phyloP scores from a whole-genome alignment of 441 rosid species.

The Biscutella laevigata region DNA sequence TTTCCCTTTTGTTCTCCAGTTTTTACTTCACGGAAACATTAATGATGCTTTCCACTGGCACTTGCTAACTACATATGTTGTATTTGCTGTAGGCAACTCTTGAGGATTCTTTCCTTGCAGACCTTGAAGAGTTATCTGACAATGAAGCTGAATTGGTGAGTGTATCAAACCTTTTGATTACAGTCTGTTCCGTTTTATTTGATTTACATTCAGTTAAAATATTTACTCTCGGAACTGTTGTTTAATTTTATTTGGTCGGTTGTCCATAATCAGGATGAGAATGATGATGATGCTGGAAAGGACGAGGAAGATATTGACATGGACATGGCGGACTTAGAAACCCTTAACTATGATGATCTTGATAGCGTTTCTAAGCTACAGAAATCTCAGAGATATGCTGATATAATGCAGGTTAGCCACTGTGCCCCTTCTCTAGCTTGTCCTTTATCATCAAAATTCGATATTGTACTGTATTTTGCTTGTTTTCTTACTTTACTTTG shows the following conservation, averaged over 20 bases:
- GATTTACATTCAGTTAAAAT: not conserved
- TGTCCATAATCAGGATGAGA: slow-evolving; percentile 48
- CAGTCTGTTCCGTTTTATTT: not conserved
- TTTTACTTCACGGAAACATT: no score
- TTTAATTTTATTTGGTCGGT: not conserved
- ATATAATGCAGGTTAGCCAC: no score
- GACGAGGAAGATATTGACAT: slow-evolving; percentile 76
- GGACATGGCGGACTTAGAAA: slow-evolving; percentile 56
- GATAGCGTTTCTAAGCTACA: slow-evolving; percentile 72
- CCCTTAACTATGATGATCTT: slow-evolving; percentile 73
- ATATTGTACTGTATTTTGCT: no score
- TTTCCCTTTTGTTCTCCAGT: no score
- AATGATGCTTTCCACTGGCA: no score
- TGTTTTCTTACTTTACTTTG: no score
- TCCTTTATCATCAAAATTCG: no score
- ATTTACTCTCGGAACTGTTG: not conserved
- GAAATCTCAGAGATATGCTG: slow-evolving; percentile 61
- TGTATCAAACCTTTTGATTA: not conserved
- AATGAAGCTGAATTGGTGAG: slow-evolving; percentile 74
- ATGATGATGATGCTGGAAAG: slow-evolving; percentile 39
- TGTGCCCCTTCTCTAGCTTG: no score
- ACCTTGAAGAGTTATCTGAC: slow-evolving; percentile 84
- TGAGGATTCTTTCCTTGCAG: slow-evolving; percentile 84
- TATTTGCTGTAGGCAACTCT: slow-evolving; percentile 54
- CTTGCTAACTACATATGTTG: not conserved